A percentile compares a stretch with the other conserved stretches of the same genome.
These are phyloP conservation scores for Leccinum uliginosum DNA, from an alignment of 768 basidiomycete genomes.

Conservation along the genomic window DNA sequence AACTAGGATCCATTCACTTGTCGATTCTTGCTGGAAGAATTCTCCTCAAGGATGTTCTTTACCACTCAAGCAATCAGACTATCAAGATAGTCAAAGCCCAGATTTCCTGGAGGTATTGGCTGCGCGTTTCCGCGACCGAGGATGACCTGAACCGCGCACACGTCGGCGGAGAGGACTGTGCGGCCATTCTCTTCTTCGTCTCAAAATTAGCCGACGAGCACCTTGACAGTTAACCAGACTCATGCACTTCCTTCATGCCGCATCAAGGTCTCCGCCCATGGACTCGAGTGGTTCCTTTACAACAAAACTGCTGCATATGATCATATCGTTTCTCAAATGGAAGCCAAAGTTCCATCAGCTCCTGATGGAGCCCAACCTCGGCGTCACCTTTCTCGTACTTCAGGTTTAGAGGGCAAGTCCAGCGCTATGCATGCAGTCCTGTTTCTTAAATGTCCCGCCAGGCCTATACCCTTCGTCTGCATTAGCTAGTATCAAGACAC, in stretches of 20 bases:
- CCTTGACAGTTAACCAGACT: constrained; percentile 32
- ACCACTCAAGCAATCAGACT: constrained; percentile 91
- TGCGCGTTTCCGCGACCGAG: constrained; percentile 72
- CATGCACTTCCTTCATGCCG: constrained; percentile 60
- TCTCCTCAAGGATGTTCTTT: constrained; percentile 80
- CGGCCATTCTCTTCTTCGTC: constrained; percentile 21
- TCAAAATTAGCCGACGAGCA: constrained; percentile 5
- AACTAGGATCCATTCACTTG: constrained; percentile 82
- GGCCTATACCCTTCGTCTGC: constrained; percentile 25
- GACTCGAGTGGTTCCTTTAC: constrained; percentile 91
- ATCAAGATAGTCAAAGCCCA: constrained; percentile 79
- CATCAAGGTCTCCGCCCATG: constrained; percentile 74
- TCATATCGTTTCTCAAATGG: constrained; percentile 75
- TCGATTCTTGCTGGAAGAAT: constrained; percentile 85
- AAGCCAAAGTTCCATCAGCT: constrained; percentile 26
- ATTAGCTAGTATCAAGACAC: constrained; percentile 25
- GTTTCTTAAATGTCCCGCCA: constrained; percentile 2
- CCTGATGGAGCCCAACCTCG: constrained; percentile 30
- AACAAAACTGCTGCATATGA: constrained; percentile 90
- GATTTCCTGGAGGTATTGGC: constrained; percentile 94
- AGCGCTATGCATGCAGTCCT: not conserved
- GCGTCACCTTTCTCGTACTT: constrained; percentile 37
- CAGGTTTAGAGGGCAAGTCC: constrained; percentile 36
- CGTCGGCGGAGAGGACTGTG: constrained; percentile 52
- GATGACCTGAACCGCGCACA: constrained; percentile 53